phyloP scores from a whole-genome alignment of 208 protist genomes.

The Crithidia expoeki region DNA sequence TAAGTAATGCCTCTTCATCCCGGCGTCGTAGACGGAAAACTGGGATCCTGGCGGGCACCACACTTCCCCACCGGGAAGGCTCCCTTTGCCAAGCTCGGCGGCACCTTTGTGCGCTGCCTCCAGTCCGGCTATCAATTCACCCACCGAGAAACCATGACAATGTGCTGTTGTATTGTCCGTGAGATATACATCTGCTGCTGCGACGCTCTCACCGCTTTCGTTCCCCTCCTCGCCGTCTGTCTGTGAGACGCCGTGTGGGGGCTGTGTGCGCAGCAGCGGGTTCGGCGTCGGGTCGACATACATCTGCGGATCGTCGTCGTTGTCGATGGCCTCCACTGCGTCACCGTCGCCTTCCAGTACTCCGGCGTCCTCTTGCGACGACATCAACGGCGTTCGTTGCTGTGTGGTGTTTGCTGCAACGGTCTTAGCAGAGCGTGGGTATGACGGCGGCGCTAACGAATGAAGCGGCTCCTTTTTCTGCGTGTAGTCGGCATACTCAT shows the following conservation, averaged over 20 bases:
- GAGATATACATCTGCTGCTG: too few species aligned
- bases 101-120: background rate
- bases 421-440: too few species aligned
- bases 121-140: conserved; percentile 30
- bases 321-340: background rate
- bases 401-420: too few species aligned
- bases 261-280: conserved; percentile 11
- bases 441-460: background rate
- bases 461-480: background rate
- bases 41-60: conserved; percentile 35
- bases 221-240: background rate
- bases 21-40: conserved; percentile 67
- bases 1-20: conserved; percentile 57
- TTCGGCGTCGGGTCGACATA: background rate
- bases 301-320: background rate
- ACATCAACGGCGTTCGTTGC: too few species aligned
- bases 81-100: background rate
- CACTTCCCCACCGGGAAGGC: conserved; percentile 7
- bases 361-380: background rate
- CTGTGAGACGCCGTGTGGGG: background rate
- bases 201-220: background rate
- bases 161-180: too few species aligned
- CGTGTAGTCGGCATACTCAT: background rate
- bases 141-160: conserved; percentile 27
- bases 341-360: background rate